These are phyloP conservation scores for Trichoderma guizhouense DNA, from an alignment of 2,329 filamentous ascomycete genomes.

Conservation along the genomic window DNA sequence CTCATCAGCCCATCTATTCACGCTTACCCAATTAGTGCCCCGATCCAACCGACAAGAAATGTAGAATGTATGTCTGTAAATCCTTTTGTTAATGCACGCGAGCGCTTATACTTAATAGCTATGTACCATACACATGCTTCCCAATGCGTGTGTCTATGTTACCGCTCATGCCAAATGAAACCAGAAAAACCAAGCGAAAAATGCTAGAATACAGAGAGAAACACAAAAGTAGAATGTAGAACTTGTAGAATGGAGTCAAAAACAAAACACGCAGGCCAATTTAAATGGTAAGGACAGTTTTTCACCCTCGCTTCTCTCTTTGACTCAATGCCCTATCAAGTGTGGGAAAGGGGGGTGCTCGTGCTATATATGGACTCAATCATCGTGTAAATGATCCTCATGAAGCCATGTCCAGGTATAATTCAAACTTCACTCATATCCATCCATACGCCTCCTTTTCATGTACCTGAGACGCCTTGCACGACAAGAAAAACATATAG, in stretches of 20 bases:
- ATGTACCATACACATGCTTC: background rate
- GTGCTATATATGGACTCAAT: background rate
- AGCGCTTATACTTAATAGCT: background rate
- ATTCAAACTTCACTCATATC: constrained; percentile 8
- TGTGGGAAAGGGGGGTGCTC: background rate
- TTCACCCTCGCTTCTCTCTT: background rate
- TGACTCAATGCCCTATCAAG: background rate
- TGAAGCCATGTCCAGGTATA: constrained; percentile 9
- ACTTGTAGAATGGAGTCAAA: background rate
- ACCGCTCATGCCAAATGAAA: background rate
- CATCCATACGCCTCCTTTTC: constrained; percentile 13
- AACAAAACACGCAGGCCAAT: background rate
- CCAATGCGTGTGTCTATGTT: background rate
- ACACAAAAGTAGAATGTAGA: background rate
- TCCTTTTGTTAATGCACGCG: background rate
- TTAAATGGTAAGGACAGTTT: background rate
- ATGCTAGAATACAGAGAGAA: background rate
- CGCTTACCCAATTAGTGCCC: background rate
- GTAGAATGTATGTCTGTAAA: background rate
- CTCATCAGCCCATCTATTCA: background rate
- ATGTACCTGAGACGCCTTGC: constrained; percentile 15
- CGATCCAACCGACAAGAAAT: background rate
- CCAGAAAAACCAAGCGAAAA: background rate
- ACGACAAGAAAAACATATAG: background rate
- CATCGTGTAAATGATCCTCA: background rate